Base-by-base conservation (phyloP, 495 filamentous ascomycete species). In the Neohortaea acidophila region DNA sequence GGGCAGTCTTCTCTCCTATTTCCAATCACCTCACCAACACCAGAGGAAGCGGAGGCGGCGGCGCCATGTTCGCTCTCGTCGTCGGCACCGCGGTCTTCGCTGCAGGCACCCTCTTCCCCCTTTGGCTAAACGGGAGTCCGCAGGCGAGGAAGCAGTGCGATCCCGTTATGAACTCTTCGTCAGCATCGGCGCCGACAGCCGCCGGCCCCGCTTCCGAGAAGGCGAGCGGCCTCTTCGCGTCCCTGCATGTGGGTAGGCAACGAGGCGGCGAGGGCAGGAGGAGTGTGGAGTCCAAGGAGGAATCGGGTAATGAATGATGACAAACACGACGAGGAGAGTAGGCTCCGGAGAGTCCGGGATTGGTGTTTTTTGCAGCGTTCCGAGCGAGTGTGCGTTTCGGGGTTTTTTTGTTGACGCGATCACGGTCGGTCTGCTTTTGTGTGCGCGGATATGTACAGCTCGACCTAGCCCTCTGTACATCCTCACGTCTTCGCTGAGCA, bases 111-210 rank as follows among this genome's bases (percentile, higher is more conserved):
- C 49, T 76, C 4, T 75, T 77, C 52, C 74, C 78, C 0, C 3
- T 77, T 0, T 78, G 75, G 53, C 55, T 79, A 21, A 73, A 73
- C 38, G 17, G 68, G 2, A 56, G 67, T 7, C 64, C 67, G 2
- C 59, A 58, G 4, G 79, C 72, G n/a, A 65, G 70, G 51, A 63
- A 66, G 42, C 68, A 79, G 45, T 66, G 75, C 10, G 75, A 78
- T 53, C 70, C 72, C 4, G 35, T 45, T 22, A 33, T 24, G 35
- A 39, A 47, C 28, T 12, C 11, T 12, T 13, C 28, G 28, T 13
- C n/a, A 12, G 11, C 17, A 12, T 3, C n/a, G n/a, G n/a, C 28
- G 28, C n/a, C 3, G 28, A 15, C 4, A 4, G 28, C n/a, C n/a
- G 28, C 4, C 28, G 17, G 28, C 11, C 17, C 28, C n/a, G 17